Base-by-base conservation (phyloP, 129 eudicot species). In the Saussurea involucrata region DNA sequence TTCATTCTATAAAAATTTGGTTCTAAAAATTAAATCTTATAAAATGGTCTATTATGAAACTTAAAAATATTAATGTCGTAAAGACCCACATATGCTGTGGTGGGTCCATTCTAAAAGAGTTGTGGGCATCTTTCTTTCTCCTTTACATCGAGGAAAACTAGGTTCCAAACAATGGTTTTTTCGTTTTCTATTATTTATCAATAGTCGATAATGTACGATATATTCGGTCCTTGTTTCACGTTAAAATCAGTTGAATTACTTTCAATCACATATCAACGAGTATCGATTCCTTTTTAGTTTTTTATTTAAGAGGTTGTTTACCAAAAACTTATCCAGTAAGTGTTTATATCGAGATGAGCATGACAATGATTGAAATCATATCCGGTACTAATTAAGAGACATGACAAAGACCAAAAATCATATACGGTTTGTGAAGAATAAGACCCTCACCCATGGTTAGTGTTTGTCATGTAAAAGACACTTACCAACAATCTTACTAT, bases 41-140 rank as follows among this genome's bases (percentile, higher is more conserved):
- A n/a, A n/a, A n/a, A n/a, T n/a, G n/a, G n/a, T n/a, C n/a, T n/a
- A n/a, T n/a, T n/a, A n/a, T n/a, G n/a, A n/a, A n/a, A n/a, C n/a
- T n/a, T n/a, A n/a, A n/a, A n/a, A n/a, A n/a, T n/a, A n/a, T n/a
- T n/a, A n/a, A n/a, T n/a, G n/a, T n/a, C n/a, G n/a, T n/a, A n/a
- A n/a, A n/a, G n/a, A n/a, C n/a, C n/a, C n/a, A n/a, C n/a, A n/a
- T n/a, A n/a, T n/a, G n/a, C n/a, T n/a, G n/a, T n/a, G n/a, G n/a
- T n/a, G 22, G 63, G 75, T 53, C 75, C 73, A 64, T 66, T 73
- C 25, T 29, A 65, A 66, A 5, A 73, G 68, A 64, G 74, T 74
- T 67, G 79, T 73, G 76, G 75, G 84, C 75, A 80, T 80, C 75
- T 34, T 73, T 66, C 71, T 74, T 67, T 73, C 28, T 13, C 8